These are phyloP conservation scores for Aegilops speltoides DNA, from an alignment of 176 grass and related monocot genomes.

Conservation along the genomic window DNA sequence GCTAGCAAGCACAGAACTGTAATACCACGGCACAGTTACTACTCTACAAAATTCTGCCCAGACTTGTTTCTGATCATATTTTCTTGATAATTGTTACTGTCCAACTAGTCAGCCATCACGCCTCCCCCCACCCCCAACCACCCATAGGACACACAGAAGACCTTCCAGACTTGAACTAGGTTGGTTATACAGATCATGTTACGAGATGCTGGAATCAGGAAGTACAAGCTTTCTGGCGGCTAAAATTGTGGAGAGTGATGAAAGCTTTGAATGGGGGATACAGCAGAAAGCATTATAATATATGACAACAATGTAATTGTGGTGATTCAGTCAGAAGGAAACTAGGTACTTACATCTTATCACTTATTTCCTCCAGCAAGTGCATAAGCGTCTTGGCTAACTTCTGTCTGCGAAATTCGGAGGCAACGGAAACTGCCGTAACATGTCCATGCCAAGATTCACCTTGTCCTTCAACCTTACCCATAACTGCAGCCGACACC, in stretches of 20 bases:
- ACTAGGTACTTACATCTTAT: slow-evolving; percentile 69
- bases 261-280: no score
- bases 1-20: not conserved
- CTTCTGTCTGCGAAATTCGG: slow-evolving; percentile 82
- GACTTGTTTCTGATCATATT: not conserved
- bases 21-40: no score
- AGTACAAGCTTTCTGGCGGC: not conserved
- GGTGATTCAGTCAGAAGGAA: not conserved
- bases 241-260: not conserved
- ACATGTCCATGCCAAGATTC: slow-evolving; percentile 99
- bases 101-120: no score
- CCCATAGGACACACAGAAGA: not conserved
- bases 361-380: slow-evolving; percentile 88
- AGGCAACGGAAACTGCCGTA: slow-evolving; percentile 89
- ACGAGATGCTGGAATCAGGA: not conserved
- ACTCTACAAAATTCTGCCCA: not conserved
- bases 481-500: slow-evolving; percentile 75
- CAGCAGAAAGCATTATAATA: not conserved
- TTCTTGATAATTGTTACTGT: not conserved
- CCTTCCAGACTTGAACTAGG: not conserved
- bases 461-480: slow-evolving; percentile 99
- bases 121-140: no score
- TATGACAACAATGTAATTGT: not conserved
- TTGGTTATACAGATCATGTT: no score
- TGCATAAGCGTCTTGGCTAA: slow-evolving; percentile 96